Evolutionary conservation across 2,329 filamentous ascomycete genomes (phyloP).

Genomic region (Ophidiomyces ophidiicola): DNA sequence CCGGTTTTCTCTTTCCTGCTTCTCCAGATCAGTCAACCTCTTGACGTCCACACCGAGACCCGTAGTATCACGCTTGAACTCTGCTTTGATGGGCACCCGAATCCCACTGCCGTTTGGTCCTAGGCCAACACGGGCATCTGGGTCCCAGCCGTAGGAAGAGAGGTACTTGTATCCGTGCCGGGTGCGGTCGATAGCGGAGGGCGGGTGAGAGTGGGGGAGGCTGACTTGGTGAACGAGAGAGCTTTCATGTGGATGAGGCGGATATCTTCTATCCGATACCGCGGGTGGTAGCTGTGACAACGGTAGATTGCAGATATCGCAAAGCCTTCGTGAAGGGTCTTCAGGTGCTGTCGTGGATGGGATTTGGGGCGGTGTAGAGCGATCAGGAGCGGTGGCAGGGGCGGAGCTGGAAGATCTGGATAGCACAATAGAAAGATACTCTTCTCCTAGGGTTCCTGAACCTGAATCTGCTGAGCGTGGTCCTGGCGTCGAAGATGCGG

Average conservation of each 20-base stretch:
- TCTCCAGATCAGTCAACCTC: constrained; percentile 23
- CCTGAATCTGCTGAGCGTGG: too few relatives aligned
- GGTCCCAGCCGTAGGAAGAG: constrained; percentile 48
- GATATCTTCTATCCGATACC: constrained; percentile 18
- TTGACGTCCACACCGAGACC: constrained; percentile 50
- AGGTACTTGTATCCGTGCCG: constrained; percentile 46
- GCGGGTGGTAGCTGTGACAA: constrained; percentile 10
- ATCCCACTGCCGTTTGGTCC: constrained; percentile 60
- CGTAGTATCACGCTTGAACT: constrained; percentile 59
- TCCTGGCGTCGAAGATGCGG: constrained; percentile 16
- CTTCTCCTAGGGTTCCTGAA: constrained; percentile 31
- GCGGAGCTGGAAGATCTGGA: constrained; percentile 14
- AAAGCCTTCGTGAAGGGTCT: constrained; percentile 26
- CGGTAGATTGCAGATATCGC: constrained; percentile 51
- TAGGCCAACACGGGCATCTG: constrained; percentile 53
- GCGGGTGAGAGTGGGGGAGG: constrained; percentile 45
- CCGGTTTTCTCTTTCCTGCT: constrained; percentile 15
- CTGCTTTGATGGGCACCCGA: constrained; percentile 60
- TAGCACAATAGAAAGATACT: constrained; percentile 39
- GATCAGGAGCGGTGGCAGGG: not conserved
- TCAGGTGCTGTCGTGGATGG: not conserved
- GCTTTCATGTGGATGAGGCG: constrained; percentile 38
- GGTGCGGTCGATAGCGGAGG: constrained; percentile 46
- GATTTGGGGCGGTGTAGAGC: not conserved
- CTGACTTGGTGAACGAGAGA: constrained; percentile 46